Base-by-base conservation (phyloP, 805 yeast species). In the Cyberlindnera amylophila region DNA sequence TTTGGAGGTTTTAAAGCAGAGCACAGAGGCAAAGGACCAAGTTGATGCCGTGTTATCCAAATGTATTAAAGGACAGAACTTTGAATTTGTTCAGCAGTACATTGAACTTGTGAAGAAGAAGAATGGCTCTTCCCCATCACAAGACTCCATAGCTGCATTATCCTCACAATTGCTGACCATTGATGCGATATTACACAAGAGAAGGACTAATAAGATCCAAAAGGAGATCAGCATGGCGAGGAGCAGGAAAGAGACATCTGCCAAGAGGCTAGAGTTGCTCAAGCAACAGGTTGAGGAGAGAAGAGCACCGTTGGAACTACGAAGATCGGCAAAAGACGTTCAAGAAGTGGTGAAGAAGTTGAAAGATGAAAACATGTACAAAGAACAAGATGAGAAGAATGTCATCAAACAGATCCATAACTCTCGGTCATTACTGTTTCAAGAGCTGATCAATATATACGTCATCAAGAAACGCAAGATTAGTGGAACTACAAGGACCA, bases 401-500 rank as follows among this genome's bases (percentile, higher is more conserved):
- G 27, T 57, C 4, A n/a, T 40, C 1, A 55, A 51, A 31, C 61
- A 58, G 35, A 48, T 55, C 5, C 38, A 49, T 15, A 51, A 49
- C 29, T 55, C 57, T 2, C 45, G 49, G 26, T 45, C 55, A 0
- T 35, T 56, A 21, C 38, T 55, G 4, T 56, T 43, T 30, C 59
- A 58, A 33, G 62, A 58, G 33, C 38, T 56, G 14, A 49, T 56
- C 12, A 44, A 36, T 18, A 30, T 58, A 11, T 55, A 55, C 31
- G 34, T 45, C 1, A 12, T 58, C 26, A 52, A 45, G 26, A 50
- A 44, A 32, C 44, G 51, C 32, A 55, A 47, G 33, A 39, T 49
- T n/a, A 26, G 42, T 6, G 51, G 42, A 9, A 41, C 46, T 1
- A 19, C 39, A 6, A 36, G 45, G 21, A 42, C 39, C 12, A 44